These are phyloP conservation scores for Metarhizium anisopliae DNA, from an alignment of 2,329 filamentous ascomycete species.

Conservation along the genomic window DNA sequence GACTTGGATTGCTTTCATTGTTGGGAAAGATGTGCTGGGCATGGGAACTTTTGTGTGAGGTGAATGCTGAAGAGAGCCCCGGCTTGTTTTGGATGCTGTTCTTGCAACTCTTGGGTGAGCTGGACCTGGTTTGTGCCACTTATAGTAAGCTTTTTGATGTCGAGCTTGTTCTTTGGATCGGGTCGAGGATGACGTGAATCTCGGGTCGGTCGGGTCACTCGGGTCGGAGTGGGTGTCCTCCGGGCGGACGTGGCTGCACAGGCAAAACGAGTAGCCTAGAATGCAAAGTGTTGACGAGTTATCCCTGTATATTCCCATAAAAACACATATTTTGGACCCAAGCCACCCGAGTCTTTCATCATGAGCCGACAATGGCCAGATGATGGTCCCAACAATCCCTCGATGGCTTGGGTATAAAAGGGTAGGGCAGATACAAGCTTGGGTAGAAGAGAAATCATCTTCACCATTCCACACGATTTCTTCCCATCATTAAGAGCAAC, in stretches of 20 bases:
- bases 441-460: too few species aligned
- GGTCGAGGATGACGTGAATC: too few species aligned
- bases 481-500: neutral
- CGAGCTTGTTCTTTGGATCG: neutral
- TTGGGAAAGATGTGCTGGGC: neutral
- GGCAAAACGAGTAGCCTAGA: neutral
- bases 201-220: neutral
- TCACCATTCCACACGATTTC: neutral
- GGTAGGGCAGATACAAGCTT: too few species aligned
- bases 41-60: neutral
- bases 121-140: neutral
- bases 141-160: neutral
- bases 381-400: neutral
- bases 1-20: slow-evolving; percentile 26
- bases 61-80: too few species aligned
- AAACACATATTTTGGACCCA: neutral
- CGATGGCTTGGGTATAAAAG: neutral
- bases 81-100: neutral
- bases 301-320: too few species aligned
- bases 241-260: neutral
- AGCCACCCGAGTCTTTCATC: neutral
- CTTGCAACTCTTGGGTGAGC: neutral
- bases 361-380: neutral
- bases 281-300: too few species aligned
- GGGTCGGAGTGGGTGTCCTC: neutral